Evolutionary conservation across 2,329 filamentous ascomycete genomes (phyloP), one percentile per base, ranked within the genome.

Genomic region (Plenodomus lindquistii): DNA sequence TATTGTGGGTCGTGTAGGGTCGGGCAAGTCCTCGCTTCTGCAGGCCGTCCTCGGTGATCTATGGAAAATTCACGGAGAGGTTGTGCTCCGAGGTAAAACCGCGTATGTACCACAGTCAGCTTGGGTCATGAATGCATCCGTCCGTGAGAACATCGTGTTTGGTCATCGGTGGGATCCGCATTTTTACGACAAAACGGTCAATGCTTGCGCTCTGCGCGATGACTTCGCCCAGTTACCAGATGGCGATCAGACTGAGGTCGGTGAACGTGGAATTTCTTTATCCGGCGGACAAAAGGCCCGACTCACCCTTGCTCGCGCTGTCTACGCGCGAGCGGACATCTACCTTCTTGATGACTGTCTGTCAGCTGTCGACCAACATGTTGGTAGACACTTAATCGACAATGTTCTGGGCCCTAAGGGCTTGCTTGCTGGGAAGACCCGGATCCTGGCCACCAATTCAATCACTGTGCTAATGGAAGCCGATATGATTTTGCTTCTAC

Each of bases 101-200:
- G 94, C 94, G 1, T 99, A 97, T 70, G 94, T 96, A 49, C 89
- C 91, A 15, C 95, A 99, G 71, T 86, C 89, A 64, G 80, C 91
- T 17, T 99, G 95, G 94, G 89, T 99, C 43, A 93, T 97, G 86
- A 99, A 99, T 68, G 94, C 94, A 8, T 96, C 89, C 22, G 92
- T 99, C 47, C 90, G 91, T 63, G 94, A 99, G 68, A 99, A 99
- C 68, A 96, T 99, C 60, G 81, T 97, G 4, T 99, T 99, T 66
- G 94, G 94, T 1, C 91, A 99, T 74, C 86, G 90, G 39, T 97
- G 89, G 79, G 93, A 99, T 72, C 86, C 92, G 4, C 82, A 87
- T 22, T 99, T 99, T 73, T 99, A 99, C 74, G 90, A 97, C 46
- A 86, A 89, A 65, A 97, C 93, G 0, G 81, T 99, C 42, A 86